A percentile compares a stretch with the other conserved stretches of the same genome.
Evolutionary conservation across 805 yeast species (phyloP).

Genomic region (Ogataea trehaloabstinens): DNA sequence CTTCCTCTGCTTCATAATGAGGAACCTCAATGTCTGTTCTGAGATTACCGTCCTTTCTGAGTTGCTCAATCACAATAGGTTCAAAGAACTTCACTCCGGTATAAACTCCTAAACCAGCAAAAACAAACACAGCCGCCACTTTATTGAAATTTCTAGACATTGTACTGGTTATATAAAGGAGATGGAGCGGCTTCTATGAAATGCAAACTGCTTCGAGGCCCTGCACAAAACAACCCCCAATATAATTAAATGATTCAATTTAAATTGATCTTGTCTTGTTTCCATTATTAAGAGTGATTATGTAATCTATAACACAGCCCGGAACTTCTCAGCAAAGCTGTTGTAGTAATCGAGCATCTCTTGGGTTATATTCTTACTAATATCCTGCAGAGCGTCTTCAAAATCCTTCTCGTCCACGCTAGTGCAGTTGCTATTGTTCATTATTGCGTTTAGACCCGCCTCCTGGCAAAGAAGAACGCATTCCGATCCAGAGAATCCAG

Average conservation of each 20-base stretch:
- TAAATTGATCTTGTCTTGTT: too few relatives aligned
- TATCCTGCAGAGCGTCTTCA: conserved; percentile 61
- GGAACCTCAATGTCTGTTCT: conserved; percentile 60
- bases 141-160: conserved; percentile 18
- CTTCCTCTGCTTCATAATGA: conserved; percentile 41
- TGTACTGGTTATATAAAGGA: conserved; percentile 1
- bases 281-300: too few relatives aligned
- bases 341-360: conserved; percentile 81
- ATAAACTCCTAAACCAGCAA: conserved; percentile 41
- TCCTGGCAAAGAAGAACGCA: conserved; percentile 89
- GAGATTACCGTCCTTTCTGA: conserved; percentile 62
- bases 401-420: conserved; percentile 58
- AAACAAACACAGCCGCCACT: conserved; percentile 24
- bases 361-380: conserved; percentile 75
- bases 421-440: conserved; percentile 61
- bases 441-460: conserved; percentile 92
- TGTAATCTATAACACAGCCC: conserved; percentile 18
- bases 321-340: conserved; percentile 44
- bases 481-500: conserved; percentile 97
- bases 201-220: too few relatives aligned
- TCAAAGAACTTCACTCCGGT: conserved; percentile 68
- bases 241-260: too few relatives aligned
- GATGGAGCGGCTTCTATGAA: too few relatives aligned
- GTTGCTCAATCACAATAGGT: conserved; percentile 66
- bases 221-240: too few relatives aligned